Percentiles rank a stretch among this genome's conserved stretches.
Evolutionary conservation across 495 filamentous ascomycete genomes (phyloP).

Genomic region (Halenospora varia): DNA sequence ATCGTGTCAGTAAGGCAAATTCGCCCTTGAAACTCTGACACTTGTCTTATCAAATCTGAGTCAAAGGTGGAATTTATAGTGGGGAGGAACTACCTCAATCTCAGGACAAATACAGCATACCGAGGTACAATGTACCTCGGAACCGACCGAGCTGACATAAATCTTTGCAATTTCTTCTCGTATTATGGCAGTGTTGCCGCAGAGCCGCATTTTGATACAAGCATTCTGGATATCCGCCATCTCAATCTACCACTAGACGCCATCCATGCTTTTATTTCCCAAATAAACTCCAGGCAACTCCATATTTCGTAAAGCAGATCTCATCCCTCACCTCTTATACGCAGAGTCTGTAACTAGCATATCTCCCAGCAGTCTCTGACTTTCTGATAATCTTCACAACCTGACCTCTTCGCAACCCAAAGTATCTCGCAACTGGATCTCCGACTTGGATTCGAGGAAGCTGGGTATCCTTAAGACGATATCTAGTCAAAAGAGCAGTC

Average conservation of each 20-base stretch:
- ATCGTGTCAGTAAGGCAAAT: no score
- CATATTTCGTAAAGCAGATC: conserved; percentile 1
- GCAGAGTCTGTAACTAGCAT: conserved; percentile 66
- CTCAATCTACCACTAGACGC: conserved; percentile 4
- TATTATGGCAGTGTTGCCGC: no score
- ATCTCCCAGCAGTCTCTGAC: conserved; percentile 71
- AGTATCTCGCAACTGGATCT: conserved; percentile 89
- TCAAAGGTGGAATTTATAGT: no score
- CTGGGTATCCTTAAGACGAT: conserved; percentile 95
- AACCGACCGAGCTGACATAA: no score
- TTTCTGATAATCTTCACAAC: conserved; percentile 97
- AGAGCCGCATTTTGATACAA: no score
- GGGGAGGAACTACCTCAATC: no score
- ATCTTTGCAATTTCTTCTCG: no score
- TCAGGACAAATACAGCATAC: no score
- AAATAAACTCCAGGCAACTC: conserved; percentile 12
- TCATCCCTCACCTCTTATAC: conserved; percentile 33
- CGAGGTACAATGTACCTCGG: no score
- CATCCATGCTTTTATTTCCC: conserved; percentile 12
- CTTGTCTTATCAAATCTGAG: no score
- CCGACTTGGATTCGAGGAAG: conserved; percentile 85
- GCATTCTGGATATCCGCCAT: conserved; percentile 7
- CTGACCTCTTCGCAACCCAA: conserved; percentile 88
- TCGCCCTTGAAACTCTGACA: no score
- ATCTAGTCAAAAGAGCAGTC: conserved; percentile 72